These are phyloP conservation scores for Pseudozyma sp. DNA, from an alignment of 1,284 basidiomycete species.

Conservation along the genomic window DNA sequence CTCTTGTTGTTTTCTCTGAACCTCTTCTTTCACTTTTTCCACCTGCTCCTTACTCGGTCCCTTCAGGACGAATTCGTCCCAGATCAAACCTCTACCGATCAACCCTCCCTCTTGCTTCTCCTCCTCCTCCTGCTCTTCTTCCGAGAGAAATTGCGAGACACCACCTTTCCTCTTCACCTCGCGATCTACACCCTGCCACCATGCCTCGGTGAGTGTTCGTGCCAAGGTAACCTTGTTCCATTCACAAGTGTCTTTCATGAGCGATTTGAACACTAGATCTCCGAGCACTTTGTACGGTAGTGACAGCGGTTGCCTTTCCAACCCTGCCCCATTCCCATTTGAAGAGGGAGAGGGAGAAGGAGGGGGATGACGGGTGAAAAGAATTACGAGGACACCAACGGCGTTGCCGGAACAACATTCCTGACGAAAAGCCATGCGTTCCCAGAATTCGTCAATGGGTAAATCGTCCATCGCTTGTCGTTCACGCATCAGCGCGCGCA, in stretches of 20 bases:
- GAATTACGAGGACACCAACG: slow-evolving; percentile 62
- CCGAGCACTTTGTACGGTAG: slow-evolving; percentile 54
- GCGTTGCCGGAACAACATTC: slow-evolving; percentile 67
- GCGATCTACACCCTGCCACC: slow-evolving; percentile 49
- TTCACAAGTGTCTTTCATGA: slow-evolving; percentile 62
- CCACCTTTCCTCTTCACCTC: slow-evolving; percentile 57
- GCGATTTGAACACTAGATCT: slow-evolving; percentile 55
- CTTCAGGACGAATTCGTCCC: slow-evolving; percentile 29
- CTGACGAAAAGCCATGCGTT: slow-evolving; percentile 66
- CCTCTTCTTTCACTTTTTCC: slow-evolving; percentile 22
- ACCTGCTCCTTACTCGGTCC: slow-evolving; percentile 31
- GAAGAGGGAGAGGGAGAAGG: neutral
- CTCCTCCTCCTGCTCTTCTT: slow-evolving; percentile 3
- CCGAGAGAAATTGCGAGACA: slow-evolving; percentile 3
- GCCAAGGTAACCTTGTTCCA: slow-evolving; percentile 47
- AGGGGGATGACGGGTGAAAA: slow-evolving; percentile 37
- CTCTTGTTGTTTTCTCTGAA: neutral
- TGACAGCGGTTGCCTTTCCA: slow-evolving; percentile 41
- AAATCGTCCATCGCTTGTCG: slow-evolving; percentile 58
- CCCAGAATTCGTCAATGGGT: slow-evolving; percentile 64
- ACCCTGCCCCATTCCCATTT: neutral
- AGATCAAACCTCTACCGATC: slow-evolving; percentile 41
- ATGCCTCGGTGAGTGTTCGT: slow-evolving; percentile 41
- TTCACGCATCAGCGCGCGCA: slow-evolving; percentile 56
- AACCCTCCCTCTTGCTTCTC: slow-evolving; percentile 6